Percentiles rank a stretch among this genome's conserved stretches.
phyloP scores from a whole-genome alignment of 768 basidiomycete species.

The Lactifluus echinatus region DNA sequence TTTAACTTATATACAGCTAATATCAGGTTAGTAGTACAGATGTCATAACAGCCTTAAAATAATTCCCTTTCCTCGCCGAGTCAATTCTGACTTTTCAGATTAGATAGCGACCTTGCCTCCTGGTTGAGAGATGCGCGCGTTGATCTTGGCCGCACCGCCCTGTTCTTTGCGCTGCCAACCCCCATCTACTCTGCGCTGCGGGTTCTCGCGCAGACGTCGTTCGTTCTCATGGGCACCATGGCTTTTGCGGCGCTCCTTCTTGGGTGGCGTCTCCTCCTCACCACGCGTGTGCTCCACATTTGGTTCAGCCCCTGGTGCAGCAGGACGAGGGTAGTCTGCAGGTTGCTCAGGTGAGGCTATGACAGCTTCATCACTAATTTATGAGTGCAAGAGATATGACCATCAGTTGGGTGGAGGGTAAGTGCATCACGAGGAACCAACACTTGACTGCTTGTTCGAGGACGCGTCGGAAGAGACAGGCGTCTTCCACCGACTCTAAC shows the following conservation, averaged over 20 bases:
- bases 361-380: constrained; percentile 7
- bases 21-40: not conserved
- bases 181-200: constrained; percentile 16
- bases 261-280: constrained; percentile 16
- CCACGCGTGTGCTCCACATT: constrained; percentile 2
- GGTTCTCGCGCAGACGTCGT: constrained; percentile 18
- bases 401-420: not conserved
- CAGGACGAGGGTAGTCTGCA: constrained; percentile 20
- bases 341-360: constrained; percentile 15
- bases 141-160: constrained; percentile 22
- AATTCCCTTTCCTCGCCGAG: not conserved
- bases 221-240: constrained; percentile 16
- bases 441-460: constrained; percentile 7
- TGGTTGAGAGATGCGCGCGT: constrained; percentile 51
- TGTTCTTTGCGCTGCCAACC: constrained; percentile 17
- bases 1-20: not conserved
- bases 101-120: constrained; percentile 36
- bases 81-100: constrained; percentile 12
- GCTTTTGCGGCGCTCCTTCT: constrained; percentile 15
- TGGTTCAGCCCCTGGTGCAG: constrained; percentile 9
- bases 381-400: not conserved
- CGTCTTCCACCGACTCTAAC: constrained; percentile 20
- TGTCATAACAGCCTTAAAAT: not conserved
- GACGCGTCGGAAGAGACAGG: constrained; percentile 16
- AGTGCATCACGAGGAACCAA: not conserved